Percentiles rank a stretch among this genome's conserved stretches.
These are phyloP conservation scores for Russula griseocarnosa DNA, from an alignment of 768 basidiomycete species.

Conservation along the genomic window DNA sequence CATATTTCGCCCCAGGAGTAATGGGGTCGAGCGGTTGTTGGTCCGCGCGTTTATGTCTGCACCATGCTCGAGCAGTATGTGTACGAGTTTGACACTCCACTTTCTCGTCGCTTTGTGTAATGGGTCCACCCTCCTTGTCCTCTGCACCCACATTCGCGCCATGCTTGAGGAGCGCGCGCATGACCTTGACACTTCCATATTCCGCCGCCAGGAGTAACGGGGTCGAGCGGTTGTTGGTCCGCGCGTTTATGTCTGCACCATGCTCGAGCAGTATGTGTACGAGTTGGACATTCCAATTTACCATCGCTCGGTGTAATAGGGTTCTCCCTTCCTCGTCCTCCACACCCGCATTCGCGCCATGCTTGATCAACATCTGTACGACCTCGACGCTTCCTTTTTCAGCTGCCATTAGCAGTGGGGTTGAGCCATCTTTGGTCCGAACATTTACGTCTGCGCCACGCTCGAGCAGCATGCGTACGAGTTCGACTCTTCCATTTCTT, in stretches of 20 bases:
- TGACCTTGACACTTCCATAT: background rate
- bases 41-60: no score
- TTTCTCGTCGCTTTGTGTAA: no score
- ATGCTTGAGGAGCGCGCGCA: background rate
- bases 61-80: background rate
- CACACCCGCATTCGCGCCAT: background rate
- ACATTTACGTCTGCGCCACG: background rate
- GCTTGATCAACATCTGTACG: background rate
- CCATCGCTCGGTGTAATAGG: background rate
- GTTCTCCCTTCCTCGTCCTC: background rate
- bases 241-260: background rate
- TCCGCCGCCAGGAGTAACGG: no score
- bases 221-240: no score
- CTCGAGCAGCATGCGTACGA: background rate
- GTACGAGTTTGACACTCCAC: no score
- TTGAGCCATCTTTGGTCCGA: background rate
- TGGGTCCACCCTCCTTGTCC: no score
- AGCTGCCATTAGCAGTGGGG: background rate
- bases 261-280: background rate
- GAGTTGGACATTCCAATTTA: rapidly evolving
- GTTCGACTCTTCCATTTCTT: background rate
- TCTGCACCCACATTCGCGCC: no score
- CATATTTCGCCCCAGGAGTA: no score
- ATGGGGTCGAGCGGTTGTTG: no score
- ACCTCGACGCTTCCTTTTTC: background rate